Evolutionary conservation across 2,329 filamentous ascomycete genomes (phyloP).

Genomic region (Aspergillus pseudonomiae): DNA sequence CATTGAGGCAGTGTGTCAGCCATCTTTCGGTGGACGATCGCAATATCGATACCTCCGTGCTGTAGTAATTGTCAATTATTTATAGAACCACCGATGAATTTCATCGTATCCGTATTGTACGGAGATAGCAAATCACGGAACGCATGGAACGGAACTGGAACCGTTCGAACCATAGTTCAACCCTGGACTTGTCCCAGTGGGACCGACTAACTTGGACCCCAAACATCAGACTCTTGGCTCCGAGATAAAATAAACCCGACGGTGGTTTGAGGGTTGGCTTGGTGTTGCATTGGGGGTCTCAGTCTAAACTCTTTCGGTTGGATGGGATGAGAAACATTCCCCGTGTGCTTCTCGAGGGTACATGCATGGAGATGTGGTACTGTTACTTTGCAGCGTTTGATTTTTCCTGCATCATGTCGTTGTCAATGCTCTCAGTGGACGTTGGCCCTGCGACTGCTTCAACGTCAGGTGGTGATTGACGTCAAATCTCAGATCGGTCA

Average conservation of each 20-base stretch:
- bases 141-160: neutral
- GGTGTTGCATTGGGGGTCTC: conserved; percentile 7
- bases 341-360: neutral
- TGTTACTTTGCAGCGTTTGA: neutral
- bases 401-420: neutral
- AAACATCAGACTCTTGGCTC: neutral
- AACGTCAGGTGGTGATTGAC: neutral
- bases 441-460: neutral
- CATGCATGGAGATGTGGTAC: neutral
- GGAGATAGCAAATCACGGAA: neutral
- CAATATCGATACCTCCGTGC: neutral
- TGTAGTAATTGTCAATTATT: neutral
- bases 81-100: conserved; percentile 7
- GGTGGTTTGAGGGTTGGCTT: conserved; percentile 6
- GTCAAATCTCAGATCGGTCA: neutral
- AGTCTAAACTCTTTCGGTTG: neutral
- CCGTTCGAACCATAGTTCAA: conserved; percentile 9
- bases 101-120: neutral
- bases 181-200: neutral
- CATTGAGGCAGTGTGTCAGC: neutral
- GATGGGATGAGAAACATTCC: neutral
- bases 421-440: too few species aligned
- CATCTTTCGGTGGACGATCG: conserved; percentile 6
- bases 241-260: neutral
- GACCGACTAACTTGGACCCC: neutral